phyloP scores from a whole-genome alignment of 2,329 filamentous ascomycete genomes.

The Alternaria rosae region DNA sequence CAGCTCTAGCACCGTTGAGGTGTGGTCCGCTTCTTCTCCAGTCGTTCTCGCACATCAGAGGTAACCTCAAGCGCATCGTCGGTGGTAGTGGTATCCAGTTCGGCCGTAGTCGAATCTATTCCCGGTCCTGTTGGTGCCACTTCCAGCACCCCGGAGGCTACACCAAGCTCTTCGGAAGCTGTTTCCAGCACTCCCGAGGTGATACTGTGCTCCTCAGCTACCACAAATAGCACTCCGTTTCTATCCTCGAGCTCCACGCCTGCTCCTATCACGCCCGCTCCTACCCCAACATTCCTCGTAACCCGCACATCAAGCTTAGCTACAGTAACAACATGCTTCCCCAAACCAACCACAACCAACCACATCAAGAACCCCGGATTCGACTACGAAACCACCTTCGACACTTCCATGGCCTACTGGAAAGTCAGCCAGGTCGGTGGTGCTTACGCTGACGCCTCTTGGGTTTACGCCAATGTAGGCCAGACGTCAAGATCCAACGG shows the following conservation, averaged over 20 bases:
- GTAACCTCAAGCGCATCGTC: background rate
- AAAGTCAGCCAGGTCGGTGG: background rate
- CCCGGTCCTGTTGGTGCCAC: background rate
- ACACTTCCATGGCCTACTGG: background rate
- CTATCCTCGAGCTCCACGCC: background rate
- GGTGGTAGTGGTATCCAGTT: background rate
- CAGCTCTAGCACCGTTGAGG: background rate
- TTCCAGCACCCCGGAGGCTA: background rate
- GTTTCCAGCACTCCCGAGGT: background rate
- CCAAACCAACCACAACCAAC: background rate
- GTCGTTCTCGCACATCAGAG: background rate
- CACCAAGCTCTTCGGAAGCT: background rate
- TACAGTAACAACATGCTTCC: slow-evolving; percentile 22
- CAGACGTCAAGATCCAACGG: background rate
- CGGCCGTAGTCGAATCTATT: background rate
- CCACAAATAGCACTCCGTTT: background rate
- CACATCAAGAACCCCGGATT: slow-evolving; percentile 1
- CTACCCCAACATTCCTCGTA: background rate
- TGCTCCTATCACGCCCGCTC: background rate
- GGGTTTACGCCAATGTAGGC: background rate
- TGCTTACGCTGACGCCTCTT: background rate
- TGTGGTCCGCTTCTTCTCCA: background rate
- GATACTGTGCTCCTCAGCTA: background rate
- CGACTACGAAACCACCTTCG: background rate
- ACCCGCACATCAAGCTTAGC: slow-evolving; percentile 12